Conservation (phyloP, 176 grass and related monocot species). For the Aegilops bicornis region DNA sequence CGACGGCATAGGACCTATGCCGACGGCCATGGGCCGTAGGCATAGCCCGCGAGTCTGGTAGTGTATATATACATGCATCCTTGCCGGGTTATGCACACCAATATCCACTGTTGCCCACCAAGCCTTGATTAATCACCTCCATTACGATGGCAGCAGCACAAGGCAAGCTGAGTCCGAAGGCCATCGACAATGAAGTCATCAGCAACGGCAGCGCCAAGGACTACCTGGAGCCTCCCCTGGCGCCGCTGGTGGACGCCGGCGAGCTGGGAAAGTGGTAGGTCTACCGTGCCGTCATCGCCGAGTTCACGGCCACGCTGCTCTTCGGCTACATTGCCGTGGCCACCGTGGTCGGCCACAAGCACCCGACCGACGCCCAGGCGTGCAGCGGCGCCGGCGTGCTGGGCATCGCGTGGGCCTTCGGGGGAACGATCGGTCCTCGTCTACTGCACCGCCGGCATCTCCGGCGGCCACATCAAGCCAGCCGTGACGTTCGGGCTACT, state of each 20-base stretch:
- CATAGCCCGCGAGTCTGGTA: too few relatives aligned
- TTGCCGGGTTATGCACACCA: too few relatives aligned
- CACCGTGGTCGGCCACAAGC: slow-evolving; percentile 18
- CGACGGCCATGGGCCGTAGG: too few relatives aligned
- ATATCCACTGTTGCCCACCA: too few relatives aligned
- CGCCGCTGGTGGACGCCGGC: neutral
- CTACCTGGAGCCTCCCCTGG: slow-evolving; percentile 3
- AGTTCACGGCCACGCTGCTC: neutral
- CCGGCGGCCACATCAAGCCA: slow-evolving; percentile 93
- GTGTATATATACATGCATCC: too few relatives aligned
- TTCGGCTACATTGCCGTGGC: slow-evolving; percentile 3
- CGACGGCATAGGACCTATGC: too few relatives aligned
- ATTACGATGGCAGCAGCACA: neutral
- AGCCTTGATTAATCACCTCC: too few relatives aligned
- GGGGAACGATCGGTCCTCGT: slow-evolving; percentile 98
- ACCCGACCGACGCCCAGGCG: neutral
- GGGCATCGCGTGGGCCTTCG: slow-evolving; percentile 94
- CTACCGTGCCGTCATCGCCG: slow-evolving; percentile 8
- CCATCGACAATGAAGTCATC: neutral
- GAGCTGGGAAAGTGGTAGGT: slow-evolving; percentile 14
- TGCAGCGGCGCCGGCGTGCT: slow-evolving; percentile 76
- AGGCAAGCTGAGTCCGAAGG: neutral
- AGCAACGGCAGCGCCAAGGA: neutral
- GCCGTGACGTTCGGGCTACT: slow-evolving; percentile 82
- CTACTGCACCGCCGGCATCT: slow-evolving; percentile 97